A percentile compares a stretch with the other conserved stretches of the same genome.
Conservation (phyloP, 495 filamentous ascomycete genomes). For the Clohesyomyces aquaticus region DNA sequence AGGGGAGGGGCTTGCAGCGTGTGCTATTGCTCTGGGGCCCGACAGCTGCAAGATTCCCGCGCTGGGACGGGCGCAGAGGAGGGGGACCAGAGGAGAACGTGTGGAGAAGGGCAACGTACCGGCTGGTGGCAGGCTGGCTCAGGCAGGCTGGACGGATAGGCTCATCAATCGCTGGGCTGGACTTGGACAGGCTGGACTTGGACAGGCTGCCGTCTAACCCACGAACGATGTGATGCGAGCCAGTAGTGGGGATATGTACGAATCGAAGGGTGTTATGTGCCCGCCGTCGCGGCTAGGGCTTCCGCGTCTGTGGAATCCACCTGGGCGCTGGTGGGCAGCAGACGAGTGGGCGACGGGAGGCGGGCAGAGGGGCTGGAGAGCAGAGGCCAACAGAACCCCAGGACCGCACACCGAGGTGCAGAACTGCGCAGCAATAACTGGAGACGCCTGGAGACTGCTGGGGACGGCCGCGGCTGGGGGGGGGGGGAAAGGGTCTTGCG, state of each 20-base stretch:
- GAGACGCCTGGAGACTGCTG: too few relatives aligned
- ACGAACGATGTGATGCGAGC: slow-evolving; percentile 21
- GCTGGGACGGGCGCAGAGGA: not conserved
- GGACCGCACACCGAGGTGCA: not conserved
- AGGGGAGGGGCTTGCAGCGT: slow-evolving; percentile 10
- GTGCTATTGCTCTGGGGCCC: not conserved
- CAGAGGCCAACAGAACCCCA: not conserved
- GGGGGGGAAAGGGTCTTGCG: not conserved
- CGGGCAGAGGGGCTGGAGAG: not conserved
- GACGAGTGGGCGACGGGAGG: not conserved
- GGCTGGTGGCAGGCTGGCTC: slow-evolving; percentile 30
- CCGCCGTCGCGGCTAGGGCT: slow-evolving; percentile 20
- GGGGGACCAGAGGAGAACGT: slow-evolving; percentile 13
- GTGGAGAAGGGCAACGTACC: slow-evolving; percentile 32
- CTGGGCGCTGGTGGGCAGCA: not conserved
- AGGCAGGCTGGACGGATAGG: too few relatives aligned
- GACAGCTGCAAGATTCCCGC: slow-evolving; percentile 9
- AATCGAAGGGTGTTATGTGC: slow-evolving; percentile 2
- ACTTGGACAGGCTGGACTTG: not conserved
- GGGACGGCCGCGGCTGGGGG: too few relatives aligned
- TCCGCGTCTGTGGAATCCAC: slow-evolving; percentile 9
- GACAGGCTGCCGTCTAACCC: slow-evolving; percentile 13
- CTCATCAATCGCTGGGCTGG: slow-evolving; percentile 2
- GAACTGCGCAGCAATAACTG: not conserved
- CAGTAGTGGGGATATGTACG: slow-evolving; percentile 7